A percentile compares a stretch with the other conserved stretches of the same genome.
Conservation (phyloP, 805 yeast species). For the Zygotorulaspora danielsina region DNA sequence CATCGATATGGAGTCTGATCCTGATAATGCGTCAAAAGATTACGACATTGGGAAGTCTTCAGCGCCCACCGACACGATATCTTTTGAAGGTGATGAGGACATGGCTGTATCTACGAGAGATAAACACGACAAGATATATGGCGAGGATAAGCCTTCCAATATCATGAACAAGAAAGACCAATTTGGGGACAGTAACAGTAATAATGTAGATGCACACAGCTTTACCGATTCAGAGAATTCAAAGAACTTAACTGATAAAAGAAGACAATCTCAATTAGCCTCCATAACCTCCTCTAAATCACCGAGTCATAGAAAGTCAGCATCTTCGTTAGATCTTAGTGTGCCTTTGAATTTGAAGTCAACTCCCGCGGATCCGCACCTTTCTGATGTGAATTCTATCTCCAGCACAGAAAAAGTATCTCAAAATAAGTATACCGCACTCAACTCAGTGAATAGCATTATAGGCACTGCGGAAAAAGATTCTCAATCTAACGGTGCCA, state of each 20-base stretch:
- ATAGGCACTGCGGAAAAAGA: conserved; percentile 12
- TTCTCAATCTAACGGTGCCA: conserved; percentile 1
- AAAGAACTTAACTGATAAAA: neutral
- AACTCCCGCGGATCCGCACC: conserved; percentile 30
- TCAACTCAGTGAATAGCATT: conserved; percentile 21
- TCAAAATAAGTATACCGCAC: conserved; percentile 15
- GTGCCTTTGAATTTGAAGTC: conserved; percentile 23
- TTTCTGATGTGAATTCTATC: conserved; percentile 25
- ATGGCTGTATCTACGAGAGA: neutral
- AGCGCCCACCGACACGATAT: neutral
- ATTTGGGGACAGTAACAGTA: neutral
- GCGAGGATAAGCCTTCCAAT: neutral
- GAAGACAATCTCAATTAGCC: neutral
- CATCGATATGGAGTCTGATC: neutral
- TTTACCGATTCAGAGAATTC: neutral
- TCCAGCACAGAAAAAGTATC: conserved; percentile 16
- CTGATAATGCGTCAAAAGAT: neutral
- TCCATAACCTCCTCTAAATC: neutral
- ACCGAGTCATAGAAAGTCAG: conserved; percentile 12
- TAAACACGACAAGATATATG: neutral
- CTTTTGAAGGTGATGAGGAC: neutral
- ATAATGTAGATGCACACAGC: neutral
- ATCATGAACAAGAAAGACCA: neutral
- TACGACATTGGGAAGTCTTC: neutral
- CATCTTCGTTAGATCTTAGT: conserved; percentile 14